Evolutionary conservation across 441 rosid genomes (phyloP), one percentile per base, ranked within the genome.

Genomic region (Mallotus japonicus): DNA sequence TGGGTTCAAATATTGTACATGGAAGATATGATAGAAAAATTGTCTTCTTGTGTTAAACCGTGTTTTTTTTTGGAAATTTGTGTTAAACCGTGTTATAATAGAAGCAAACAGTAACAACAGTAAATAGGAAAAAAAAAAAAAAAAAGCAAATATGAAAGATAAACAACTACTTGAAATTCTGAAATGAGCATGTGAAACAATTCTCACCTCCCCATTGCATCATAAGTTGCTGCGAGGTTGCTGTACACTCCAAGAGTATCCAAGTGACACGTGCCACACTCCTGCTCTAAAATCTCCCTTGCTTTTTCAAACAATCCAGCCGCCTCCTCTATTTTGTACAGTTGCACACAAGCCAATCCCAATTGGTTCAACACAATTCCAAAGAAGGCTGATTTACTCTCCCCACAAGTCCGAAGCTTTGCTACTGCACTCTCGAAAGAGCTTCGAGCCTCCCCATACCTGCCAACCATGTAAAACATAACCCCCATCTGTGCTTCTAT

Each of bases 401-500:
- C 95, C 57, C 97, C 97, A n/a, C 89, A 82, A 34, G 88, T 89
- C 50, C 96, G 80, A 70, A 95, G 91, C 72, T 91, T 91, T 24
- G 85, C 80, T 63, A 91, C 81, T 3, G 96, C 91, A 67, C 87
- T 88, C 82, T 83, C 91, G 73, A 91, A 95, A 24, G 87, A 84
- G 75, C 63, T 85, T 79, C 92, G 83, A 56, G 99, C 90, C 11
- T 91, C 99, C 62, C 86, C 93, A 42, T 89, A 89, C 82, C 87
- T 88, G 22, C 95, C 96, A 62, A 88, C 79, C 79, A 90, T 80
- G 88, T 90, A 91, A 79, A 87, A 88, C 96, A 92, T 87, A 69
- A 95, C 96, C 40, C 98, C 99, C 93, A 92, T 90, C 67, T 93
- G 82, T 49, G 99, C 94, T 83, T 95, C 97, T 32, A 95, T 91